These are phyloP conservation scores for Penicillium coffeae DNA, from an alignment of 495 filamentous ascomycete species.

Conservation along the genomic window DNA sequence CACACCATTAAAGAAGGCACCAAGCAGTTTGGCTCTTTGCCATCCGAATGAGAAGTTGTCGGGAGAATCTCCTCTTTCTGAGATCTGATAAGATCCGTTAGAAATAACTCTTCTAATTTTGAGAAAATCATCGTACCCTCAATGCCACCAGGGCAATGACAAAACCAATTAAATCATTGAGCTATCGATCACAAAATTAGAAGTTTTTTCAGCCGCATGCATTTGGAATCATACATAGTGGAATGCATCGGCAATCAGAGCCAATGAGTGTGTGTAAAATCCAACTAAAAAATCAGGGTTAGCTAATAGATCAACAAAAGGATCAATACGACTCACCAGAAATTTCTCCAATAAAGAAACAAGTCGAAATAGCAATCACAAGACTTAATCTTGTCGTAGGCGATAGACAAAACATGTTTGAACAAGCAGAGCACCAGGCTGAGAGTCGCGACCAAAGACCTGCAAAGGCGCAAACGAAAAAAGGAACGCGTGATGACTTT, in stretches of 20 bases:
- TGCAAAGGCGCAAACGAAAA: no score
- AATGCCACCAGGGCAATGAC: constrained; percentile 82
- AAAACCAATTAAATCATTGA: constrained; percentile 89
- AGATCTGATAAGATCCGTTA: constrained; percentile 6
- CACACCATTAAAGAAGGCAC: constrained; percentile 83
- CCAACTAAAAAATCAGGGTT: constrained; percentile 50
- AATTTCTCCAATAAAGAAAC: constrained; percentile 50
- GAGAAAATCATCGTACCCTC: constrained; percentile 45
- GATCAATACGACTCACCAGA: constrained; percentile 33
- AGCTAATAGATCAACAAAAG: neutral
- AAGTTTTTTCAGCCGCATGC: no score
- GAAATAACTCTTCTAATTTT: neutral
- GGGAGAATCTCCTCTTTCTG: constrained; percentile 21
- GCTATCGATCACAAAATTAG: constrained; percentile 33
- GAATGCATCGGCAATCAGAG: constrained; percentile 87
- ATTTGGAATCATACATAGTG: constrained; percentile 68
- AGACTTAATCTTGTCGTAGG: constrained; percentile 37
- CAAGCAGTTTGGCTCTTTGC: constrained; percentile 80
- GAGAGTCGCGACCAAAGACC: no score
- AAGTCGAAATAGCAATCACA: constrained; percentile 49
- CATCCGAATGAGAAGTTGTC: constrained; percentile 51
- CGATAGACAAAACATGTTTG: constrained; percentile 28
- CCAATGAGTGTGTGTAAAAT: constrained; percentile 77
- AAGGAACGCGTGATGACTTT: no score
- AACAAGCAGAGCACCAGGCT: neutral